Base-by-base conservation (phyloP, 257 asterid genomes). In the Nicotiana paniculata region DNA sequence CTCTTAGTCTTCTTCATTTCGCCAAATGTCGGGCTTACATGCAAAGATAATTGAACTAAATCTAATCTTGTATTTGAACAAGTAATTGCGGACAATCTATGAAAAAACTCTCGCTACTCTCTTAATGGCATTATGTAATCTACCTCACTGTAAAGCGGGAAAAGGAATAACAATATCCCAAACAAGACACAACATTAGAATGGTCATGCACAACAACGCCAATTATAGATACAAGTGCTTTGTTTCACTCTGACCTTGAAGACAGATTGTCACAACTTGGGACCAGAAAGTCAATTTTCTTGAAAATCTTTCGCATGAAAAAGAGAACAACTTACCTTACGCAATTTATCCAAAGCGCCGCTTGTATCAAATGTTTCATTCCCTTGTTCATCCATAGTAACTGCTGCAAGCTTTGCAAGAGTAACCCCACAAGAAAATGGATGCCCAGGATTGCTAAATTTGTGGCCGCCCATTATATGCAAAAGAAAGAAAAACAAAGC, bases 351-450 rank as follows among this genome's bases (percentile, higher is more conserved):
- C 82, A 93, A 91, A 86, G 99, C 99, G 77, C 99, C 99, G 85
- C 99, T 96, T 30, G 99, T 93, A 87, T 96, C 99, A 8, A 96
- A 96, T 70, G 98, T 96, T 87, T 96, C 99, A 91, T 94, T 96
- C 69, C 99, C 99, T 82, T 93, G 93, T 91, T 96, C 99, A 89
- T 96, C 98, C 95, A 88, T 92, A 9, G 99, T 96, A 68, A 96
- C 98, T 78, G 99, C 99, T 81, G 99, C 99, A 81, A 96, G 99
- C 91, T 94, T 94, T 58, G 97, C 97, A 51, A 96, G 95, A 83
- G 98, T 96, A 85, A 96, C 82, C 66, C 99, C 99, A 84, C 97
- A 96, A 84, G 93, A 92, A 90, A 96, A 96, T 28, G 99, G 98
- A 83, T 89, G 93, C 21, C 97, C 99, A 11, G 91, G 97, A 87